Evolutionary conservation across 2,329 filamentous ascomycete genomes (phyloP).

Genomic region (Curvularia eragrostidis): DNA sequence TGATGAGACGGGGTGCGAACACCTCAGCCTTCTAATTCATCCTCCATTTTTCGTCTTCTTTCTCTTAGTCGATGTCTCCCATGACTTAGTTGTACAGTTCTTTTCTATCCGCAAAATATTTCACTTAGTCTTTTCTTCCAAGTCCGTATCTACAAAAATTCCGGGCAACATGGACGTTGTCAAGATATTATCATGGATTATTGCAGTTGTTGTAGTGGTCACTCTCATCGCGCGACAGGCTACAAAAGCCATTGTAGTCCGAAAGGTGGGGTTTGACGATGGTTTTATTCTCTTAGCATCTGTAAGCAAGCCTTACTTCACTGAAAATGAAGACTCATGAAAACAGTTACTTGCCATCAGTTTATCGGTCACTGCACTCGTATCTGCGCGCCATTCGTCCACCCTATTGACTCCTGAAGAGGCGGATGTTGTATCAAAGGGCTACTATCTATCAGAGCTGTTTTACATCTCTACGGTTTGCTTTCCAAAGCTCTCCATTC

Average conservation of each 20-base stretch:
- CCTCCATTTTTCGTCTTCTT: constrained; percentile 21
- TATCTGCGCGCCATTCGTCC: constrained; percentile 33
- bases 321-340: constrained; percentile 12
- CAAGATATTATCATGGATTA: constrained; percentile 36
- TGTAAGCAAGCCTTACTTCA: constrained; percentile 22
- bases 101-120: neutral
- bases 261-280: constrained; percentile 38
- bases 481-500: constrained; percentile 42
- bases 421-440: constrained; percentile 37
- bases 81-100: neutral
- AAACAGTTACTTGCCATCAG: constrained; percentile 35
- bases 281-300: constrained; percentile 40
- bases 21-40: constrained; percentile 8
- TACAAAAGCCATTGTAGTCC: constrained; percentile 36
- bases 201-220: constrained; percentile 30
- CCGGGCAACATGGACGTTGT: constrained; percentile 31
- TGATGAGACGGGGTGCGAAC: constrained; percentile 1
- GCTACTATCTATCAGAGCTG: constrained; percentile 44
- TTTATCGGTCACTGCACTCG: constrained; percentile 33
- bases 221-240: constrained; percentile 36
- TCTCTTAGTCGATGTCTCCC: constrained; percentile 16
- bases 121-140: neutral
- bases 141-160: neutral
- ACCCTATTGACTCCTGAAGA: constrained; percentile 25
- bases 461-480: constrained; percentile 40